These are phyloP conservation scores for Candida xiaguanensis DNA, from an alignment of 805 yeast species.

Conservation along the genomic window DNA sequence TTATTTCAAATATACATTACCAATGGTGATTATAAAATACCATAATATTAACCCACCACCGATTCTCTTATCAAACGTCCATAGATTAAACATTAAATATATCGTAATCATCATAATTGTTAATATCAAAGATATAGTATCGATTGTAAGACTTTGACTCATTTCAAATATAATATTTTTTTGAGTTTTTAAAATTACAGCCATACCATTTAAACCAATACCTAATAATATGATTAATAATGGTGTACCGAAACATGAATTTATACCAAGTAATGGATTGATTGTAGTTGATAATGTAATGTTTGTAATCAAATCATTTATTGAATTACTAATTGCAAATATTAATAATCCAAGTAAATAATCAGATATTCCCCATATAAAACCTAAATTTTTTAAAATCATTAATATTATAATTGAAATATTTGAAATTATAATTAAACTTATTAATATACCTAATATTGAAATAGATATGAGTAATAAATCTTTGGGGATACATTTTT, in stretches of 20 bases:
- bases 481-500: neutral
- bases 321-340: conserved; percentile 48
- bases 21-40: conserved; percentile 17
- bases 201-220: conserved; percentile 44
- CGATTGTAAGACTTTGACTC: conserved; percentile 19
- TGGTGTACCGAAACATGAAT: conserved; percentile 55
- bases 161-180: conserved; percentile 17
- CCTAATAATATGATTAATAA: conserved; percentile 47
- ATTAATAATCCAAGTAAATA: conserved; percentile 47
- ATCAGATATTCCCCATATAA: conserved; percentile 42
- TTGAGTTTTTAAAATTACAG: conserved; percentile 17
- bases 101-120: conserved; percentile 20
- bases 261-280: conserved; percentile 39
- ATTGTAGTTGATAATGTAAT: conserved; percentile 41
- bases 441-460: conserved; percentile 20
- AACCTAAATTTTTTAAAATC: conserved; percentile 42
- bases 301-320: conserved; percentile 52
- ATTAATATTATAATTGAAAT: conserved; percentile 23
- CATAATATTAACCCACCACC: conserved; percentile 23
- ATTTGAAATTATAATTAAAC: conserved; percentile 23
- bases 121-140: conserved; percentile 23
- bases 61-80: conserved; percentile 30
- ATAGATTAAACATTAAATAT: conserved; percentile 28
- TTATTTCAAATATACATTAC: conserved; percentile 15
- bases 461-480: conserved; percentile 3